phyloP scores from a whole-genome alignment of 345 rosid genomes.

The Boechera retrofracta region DNA sequence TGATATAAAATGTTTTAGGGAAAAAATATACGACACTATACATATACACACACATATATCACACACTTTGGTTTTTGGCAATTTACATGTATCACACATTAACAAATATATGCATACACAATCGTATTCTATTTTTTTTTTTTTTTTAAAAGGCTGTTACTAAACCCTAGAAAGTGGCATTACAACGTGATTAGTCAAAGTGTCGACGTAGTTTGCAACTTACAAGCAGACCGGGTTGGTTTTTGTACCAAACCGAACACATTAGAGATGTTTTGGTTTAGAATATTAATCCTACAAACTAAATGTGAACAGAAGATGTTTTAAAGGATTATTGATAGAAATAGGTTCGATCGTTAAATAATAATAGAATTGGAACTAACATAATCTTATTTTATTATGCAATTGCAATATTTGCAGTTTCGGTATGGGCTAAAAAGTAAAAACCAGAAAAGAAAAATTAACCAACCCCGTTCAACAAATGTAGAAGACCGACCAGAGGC shows the following conservation, averaged over 20 bases:
- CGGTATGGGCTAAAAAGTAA: neutral
- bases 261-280: conserved; percentile 14
- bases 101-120: neutral
- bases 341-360: neutral
- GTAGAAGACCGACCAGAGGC: conserved; percentile 32
- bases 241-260: conserved; percentile 24
- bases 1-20: neutral
- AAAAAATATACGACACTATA: neutral
- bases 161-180: conserved; percentile 36
- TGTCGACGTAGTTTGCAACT: conserved; percentile 16
- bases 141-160: neutral
- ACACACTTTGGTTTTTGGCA: neutral
- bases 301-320: neutral
- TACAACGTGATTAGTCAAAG: conserved; percentile 34
- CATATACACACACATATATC: neutral
- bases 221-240: conserved; percentile 15
- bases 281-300: neutral
- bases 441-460: conserved; percentile 8
- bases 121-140: neutral
- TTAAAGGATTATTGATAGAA: neutral
- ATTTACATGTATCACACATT: neutral
- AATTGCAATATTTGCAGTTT: neutral
- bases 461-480: conserved; percentile 41
- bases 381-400: neutral
- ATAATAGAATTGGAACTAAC: neutral